These are phyloP conservation scores for Tulasnella sp. DNA, from an alignment of 768 basidiomycete species.

Conservation along the genomic window DNA sequence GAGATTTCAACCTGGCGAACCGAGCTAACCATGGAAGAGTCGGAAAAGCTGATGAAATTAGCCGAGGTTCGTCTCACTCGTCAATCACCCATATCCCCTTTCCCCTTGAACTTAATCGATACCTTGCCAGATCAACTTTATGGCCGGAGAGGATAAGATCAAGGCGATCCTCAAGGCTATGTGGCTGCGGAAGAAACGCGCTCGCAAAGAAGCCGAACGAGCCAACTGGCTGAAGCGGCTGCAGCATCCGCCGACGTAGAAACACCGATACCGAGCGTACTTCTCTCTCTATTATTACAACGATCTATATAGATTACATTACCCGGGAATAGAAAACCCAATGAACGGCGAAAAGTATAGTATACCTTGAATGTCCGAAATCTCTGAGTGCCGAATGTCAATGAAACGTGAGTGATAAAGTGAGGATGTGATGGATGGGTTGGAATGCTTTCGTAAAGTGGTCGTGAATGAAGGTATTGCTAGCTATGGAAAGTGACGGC, in stretches of 20 bases:
- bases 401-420: too few species aligned
- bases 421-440: too few species aligned
- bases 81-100: too few species aligned
- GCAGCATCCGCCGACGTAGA: background rate
- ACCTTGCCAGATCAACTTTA: slow-evolving; percentile 17
- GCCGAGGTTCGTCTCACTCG: slow-evolving; percentile 13
- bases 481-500: too few species aligned
- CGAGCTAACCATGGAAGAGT: slow-evolving; percentile 17
- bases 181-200: slow-evolving; percentile 20
- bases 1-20: slow-evolving; percentile 18
- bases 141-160: slow-evolving; percentile 19
- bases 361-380: too few species aligned
- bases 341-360: too few species aligned
- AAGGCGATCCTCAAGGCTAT: slow-evolving; percentile 17
- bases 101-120: background rate
- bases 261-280: background rate
- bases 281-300: background rate
- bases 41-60: slow-evolving; percentile 17
- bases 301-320: too few species aligned
- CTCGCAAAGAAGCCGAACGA: slow-evolving; percentile 8
- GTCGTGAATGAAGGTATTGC: too few species aligned
- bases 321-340: too few species aligned
- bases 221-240: background rate
- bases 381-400: too few species aligned
- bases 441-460: too few species aligned